phyloP scores from a whole-genome alignment of 495 filamentous ascomycete species.

The Daldinia loculata region DNA sequence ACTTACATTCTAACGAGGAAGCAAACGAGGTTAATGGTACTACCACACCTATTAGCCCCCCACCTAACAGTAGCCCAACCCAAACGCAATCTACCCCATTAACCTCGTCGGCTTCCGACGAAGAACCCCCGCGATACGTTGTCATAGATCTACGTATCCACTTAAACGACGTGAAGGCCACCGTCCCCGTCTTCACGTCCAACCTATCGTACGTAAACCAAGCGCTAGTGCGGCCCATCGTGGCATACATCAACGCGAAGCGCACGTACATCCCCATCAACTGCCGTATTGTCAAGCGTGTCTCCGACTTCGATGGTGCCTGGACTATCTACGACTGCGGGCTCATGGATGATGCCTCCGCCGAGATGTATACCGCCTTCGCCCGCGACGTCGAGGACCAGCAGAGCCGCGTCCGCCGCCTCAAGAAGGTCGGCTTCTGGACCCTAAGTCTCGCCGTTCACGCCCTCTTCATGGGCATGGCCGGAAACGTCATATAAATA shows the following conservation, averaged over 20 bases:
- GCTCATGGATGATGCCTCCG: slow-evolving; percentile 93
- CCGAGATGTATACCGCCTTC: slow-evolving; percentile 93
- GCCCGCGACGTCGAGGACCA: slow-evolving; percentile 87
- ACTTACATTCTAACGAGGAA: slow-evolving; percentile 22
- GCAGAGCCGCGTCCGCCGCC: slow-evolving; percentile 80
- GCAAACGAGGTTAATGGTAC: slow-evolving; percentile 7
- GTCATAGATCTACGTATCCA: slow-evolving; percentile 90
- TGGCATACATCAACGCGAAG: slow-evolving; percentile 97
- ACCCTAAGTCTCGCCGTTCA: slow-evolving; percentile 89
- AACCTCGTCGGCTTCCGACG: slow-evolving; percentile 22
- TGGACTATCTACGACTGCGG: slow-evolving; percentile 96
- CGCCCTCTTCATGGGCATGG: slow-evolving; percentile 94
- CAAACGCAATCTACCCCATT: slow-evolving; percentile 3
- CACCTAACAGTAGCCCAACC: slow-evolving; percentile 8
- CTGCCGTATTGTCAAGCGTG: slow-evolving; percentile 89
- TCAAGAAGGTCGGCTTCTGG: slow-evolving; percentile 98
- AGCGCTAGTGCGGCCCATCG: slow-evolving; percentile 92
- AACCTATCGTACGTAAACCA: slow-evolving; percentile 96
- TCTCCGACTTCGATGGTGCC: slow-evolving; percentile 89
- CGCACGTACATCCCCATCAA: slow-evolving; percentile 93
- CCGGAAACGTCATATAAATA: slow-evolving; percentile 71
- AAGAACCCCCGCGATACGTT: slow-evolving; percentile 72
- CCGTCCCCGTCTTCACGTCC: slow-evolving; percentile 86
- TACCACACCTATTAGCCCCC: slow-evolving; percentile 9
- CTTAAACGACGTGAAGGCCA: slow-evolving; percentile 89